Percentiles rank a stretch among this genome's conserved stretches.
phyloP scores from a whole-genome alignment of 768 basidiomycete species.

The Leccinum arenicola region DNA sequence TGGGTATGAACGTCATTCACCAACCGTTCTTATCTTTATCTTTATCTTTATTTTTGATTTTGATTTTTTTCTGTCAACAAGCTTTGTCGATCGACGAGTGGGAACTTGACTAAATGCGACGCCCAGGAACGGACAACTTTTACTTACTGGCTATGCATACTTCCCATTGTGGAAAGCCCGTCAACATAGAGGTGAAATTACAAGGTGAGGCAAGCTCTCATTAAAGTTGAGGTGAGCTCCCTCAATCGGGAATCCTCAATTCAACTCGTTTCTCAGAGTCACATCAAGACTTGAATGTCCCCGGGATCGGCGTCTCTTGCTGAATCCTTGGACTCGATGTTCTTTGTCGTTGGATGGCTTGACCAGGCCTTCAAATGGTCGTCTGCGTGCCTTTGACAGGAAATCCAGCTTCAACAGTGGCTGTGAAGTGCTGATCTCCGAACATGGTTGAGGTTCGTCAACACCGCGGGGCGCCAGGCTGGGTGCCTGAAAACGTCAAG shows the following conservation, averaged over 20 bases:
- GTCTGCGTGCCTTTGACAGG: background rate
- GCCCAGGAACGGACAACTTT: slow-evolving; percentile 3
- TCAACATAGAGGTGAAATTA: background rate
- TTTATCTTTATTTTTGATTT: background rate
- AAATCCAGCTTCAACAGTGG: slow-evolving; percentile 1
- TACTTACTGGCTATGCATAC: background rate
- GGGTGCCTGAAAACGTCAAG: slow-evolving; percentile 8
- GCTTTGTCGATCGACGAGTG: background rate
- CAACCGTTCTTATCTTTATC: background rate
- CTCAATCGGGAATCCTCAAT: slow-evolving; percentile 6
- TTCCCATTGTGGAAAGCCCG: slow-evolving; percentile 5
- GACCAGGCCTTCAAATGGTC: background rate
- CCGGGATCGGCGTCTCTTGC: background rate
- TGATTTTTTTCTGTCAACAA: background rate
- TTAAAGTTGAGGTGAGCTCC: background rate
- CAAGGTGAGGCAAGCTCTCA: background rate
- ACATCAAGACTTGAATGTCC: slow-evolving; percentile 1
- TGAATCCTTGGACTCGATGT: background rate
- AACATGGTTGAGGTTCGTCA: background rate
- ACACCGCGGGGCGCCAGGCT: slow-evolving; percentile 3
- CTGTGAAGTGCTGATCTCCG: background rate
- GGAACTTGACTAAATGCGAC: background rate
- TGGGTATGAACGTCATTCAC: background rate
- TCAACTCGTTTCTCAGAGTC: background rate
- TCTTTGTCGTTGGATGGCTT: background rate